Evolutionary conservation across 345 rosid species (phyloP), one percentile per base, ranked within the genome.

Genomic region (Linum tenue): DNA sequence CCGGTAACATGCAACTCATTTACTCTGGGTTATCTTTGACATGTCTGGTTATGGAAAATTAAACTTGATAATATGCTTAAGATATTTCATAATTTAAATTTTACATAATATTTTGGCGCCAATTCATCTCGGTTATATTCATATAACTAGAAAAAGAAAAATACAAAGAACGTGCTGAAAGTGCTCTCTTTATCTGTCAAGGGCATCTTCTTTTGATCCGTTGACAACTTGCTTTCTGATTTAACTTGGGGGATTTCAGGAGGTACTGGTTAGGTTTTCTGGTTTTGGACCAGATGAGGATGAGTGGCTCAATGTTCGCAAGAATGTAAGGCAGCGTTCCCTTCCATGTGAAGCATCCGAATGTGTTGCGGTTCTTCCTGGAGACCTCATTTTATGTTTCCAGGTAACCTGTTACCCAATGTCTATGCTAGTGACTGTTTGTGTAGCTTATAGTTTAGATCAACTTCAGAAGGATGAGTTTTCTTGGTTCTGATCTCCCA

Each of bases 301-400:
- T 77, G 99, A 95, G 84, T 95, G 99, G 99, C 67, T 89, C 62
- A 87, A 95, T 64, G 78, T 95, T 59, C 79, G 88, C 71, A 86
- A 78, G 76, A 81, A 84, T 70, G 81, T 91, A 62, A 82, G 99
- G 73, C 97, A 85, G 74, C 88, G 99, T 3, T 91, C 99, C 67
- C 98, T 89, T 69, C 98, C 99, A 10, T 95, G 98, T 70, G 99
- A 95, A 86, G 89, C 97, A 72, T 83, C 96, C 5, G 99, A 95
- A 77, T 95, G 99, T 73, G 97, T 89, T 76, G 97, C 87, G n/a
- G 96, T 95, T 75, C 95, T 95, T 79, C 89, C 98, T 1, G 98
- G 96, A 69, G 99, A 95, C 77, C 91, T 89, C 72, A 84, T 89
- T 39, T 95, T 95, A 68, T 95, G 98, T 80, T 95, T 95, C 85